These are phyloP conservation scores for Lophiostoma macrostomum DNA, from an alignment of 495 filamentous ascomycete species.

Conservation along the genomic window DNA sequence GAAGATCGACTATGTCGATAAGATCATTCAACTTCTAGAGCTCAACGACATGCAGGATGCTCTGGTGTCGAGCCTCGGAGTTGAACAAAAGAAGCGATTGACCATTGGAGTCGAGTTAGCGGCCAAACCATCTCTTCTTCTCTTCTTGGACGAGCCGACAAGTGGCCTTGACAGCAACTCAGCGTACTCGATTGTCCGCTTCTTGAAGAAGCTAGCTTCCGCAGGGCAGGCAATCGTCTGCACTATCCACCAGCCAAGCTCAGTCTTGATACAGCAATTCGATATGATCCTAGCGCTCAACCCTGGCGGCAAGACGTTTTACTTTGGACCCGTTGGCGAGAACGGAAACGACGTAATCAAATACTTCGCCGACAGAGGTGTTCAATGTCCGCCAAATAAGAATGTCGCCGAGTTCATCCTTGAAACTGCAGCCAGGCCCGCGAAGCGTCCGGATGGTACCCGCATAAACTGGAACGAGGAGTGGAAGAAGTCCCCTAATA, in stretches of 20 bases:
- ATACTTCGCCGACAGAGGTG: slow-evolving; percentile 64
- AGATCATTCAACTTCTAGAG: slow-evolving; percentile 44
- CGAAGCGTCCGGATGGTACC: slow-evolving; percentile 50
- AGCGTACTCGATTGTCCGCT: slow-evolving; percentile 76
- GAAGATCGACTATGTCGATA: slow-evolving; percentile 45
- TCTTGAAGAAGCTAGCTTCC: slow-evolving; percentile 76
- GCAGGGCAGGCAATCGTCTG: slow-evolving; percentile 75
- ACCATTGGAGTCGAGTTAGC: slow-evolving; percentile 93
- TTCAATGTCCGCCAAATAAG: slow-evolving; percentile 58
- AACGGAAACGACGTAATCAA: slow-evolving; percentile 60
- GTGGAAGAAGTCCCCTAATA: slow-evolving; percentile 62
- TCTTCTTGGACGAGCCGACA: slow-evolving; percentile 64
- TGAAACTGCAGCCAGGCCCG: slow-evolving; percentile 68
- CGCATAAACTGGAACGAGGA: slow-evolving; percentile 67
- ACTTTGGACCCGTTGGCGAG: slow-evolving; percentile 68
- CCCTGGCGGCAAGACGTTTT: slow-evolving; percentile 68
- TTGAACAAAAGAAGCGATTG: slow-evolving; percentile 68
- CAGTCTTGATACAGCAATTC: slow-evolving; percentile 70
- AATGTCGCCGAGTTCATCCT: slow-evolving; percentile 87
- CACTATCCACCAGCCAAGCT: slow-evolving; percentile 78
- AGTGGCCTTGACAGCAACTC: slow-evolving; percentile 78
- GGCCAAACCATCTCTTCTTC: slow-evolving; percentile 74
- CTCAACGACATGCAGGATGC: slow-evolving; percentile 44
- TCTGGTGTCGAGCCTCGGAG: slow-evolving; percentile 52
- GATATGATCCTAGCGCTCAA: slow-evolving; percentile 72